Evolutionary conservation across 23 red algal genomes (phyloP).

Genomic region (Gracilaria gracilis): DNA sequence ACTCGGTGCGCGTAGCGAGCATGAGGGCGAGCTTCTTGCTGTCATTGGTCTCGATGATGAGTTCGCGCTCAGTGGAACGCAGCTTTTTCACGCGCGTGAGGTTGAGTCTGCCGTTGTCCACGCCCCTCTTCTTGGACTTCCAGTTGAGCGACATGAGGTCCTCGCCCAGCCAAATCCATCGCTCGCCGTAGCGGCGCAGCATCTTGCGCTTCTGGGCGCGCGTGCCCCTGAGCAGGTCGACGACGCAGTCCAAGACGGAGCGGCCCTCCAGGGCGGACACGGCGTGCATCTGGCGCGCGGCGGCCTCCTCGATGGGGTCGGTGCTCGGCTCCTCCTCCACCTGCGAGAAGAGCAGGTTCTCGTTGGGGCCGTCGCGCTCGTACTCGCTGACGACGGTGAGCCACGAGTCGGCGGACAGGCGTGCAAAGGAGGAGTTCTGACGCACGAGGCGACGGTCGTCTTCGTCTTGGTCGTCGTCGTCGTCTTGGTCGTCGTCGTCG

Average conservation of each 20-base stretch:
- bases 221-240: constrained; percentile 82
- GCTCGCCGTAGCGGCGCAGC: constrained; percentile 79
- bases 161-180: constrained; percentile 94
- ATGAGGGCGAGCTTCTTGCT: constrained; percentile 63
- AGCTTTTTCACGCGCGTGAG: constrained; percentile 82
- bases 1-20: constrained; percentile 70
- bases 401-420: constrained; percentile 80
- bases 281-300: constrained; percentile 57
- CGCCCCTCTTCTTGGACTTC: constrained; percentile 82
- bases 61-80: constrained; percentile 59
- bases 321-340: constrained; percentile 79
- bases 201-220: constrained; percentile 86
- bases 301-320: constrained; percentile 63
- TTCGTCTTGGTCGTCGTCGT: constrained; percentile 25
- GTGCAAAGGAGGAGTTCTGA: constrained; percentile 77
- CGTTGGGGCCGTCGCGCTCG: constrained; percentile 78
- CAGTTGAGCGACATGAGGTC: constrained; percentile 83
- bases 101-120: constrained; percentile 76
- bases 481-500: constrained; percentile 37
- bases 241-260: constrained; percentile 87
- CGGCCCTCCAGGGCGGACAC: constrained; percentile 66
- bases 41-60: constrained; percentile 80
- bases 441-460: constrained; percentile 64
- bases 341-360: constrained; percentile 86
- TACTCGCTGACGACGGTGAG: constrained; percentile 85